Percentiles rank a stretch among this genome's conserved stretches.
Evolutionary conservation across 495 filamentous ascomycete species (phyloP).

Genomic region (Penicillium bovifimosum): DNA sequence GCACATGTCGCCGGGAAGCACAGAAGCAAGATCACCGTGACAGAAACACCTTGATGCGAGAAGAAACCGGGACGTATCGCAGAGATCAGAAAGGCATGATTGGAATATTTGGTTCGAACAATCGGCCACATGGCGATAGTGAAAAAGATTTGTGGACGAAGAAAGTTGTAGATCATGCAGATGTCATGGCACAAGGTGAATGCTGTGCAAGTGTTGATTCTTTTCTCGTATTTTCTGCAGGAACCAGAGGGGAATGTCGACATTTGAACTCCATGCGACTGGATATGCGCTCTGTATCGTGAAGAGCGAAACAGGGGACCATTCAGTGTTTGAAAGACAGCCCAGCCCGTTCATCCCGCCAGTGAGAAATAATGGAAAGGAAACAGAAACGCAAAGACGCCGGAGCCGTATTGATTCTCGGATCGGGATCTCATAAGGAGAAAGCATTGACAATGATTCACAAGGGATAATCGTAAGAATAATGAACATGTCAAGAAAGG

Average conservation of each 20-base stretch:
- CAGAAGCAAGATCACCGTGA: slow-evolving; percentile 25
- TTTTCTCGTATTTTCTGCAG: slow-evolving; percentile 2
- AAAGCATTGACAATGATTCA: slow-evolving; percentile 20
- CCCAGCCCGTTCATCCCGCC: background rate
- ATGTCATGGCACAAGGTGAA: background rate
- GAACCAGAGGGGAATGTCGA: background rate
- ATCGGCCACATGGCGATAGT: background rate
- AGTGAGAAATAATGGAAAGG: slow-evolving; percentile 10
- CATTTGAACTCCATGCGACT: slow-evolving; percentile 11
- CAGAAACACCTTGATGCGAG: slow-evolving; percentile 2
- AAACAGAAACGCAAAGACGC: slow-evolving; percentile 18
- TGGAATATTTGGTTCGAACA: background rate
- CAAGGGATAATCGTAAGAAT: slow-evolving; percentile 21
- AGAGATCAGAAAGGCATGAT: background rate
- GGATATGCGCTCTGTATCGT: slow-evolving; percentile 22
- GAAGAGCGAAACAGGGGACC: slow-evolving; percentile 7
- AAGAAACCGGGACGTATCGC: slow-evolving; percentile 3
- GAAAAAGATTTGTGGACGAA: background rate
- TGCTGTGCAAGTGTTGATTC: slow-evolving; percentile 4
- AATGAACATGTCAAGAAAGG: slow-evolving; percentile 16
- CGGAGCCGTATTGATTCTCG: slow-evolving; percentile 12
- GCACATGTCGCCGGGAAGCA: background rate
- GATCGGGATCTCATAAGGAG: slow-evolving; percentile 2
- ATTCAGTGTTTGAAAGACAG: background rate
- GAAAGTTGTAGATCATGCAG: slow-evolving; percentile 3